Evolutionary conservation across 129 eudicot genomes (phyloP).

Genomic region (Chrysanthemum seticuspe): DNA sequence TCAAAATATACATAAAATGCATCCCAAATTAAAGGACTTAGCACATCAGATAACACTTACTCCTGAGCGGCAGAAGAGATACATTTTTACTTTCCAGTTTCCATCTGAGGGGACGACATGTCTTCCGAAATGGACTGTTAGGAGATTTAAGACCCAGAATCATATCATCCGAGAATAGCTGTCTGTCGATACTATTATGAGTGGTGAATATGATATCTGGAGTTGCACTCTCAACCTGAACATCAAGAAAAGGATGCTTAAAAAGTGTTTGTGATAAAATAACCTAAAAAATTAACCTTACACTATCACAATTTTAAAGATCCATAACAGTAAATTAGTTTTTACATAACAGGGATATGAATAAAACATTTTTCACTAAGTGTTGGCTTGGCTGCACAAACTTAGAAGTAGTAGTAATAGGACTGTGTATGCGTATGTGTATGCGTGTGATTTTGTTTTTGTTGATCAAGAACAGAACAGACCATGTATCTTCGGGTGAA

Average conservation of each 20-base stretch:
- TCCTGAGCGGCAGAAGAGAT: conserved; percentile 63
- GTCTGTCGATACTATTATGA: conserved; percentile 84
- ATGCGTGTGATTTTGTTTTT: too few species aligned
- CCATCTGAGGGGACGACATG: conserved; percentile 73
- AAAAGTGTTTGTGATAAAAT: too few species aligned
- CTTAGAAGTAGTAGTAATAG: too few species aligned
- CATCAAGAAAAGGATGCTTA: background rate
- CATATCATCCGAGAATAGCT: conserved; percentile 62
- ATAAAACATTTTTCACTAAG: too few species aligned
- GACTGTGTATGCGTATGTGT: too few species aligned
- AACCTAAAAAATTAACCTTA: too few species aligned
- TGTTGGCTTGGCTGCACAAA: too few species aligned
- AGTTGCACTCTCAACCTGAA: conserved; percentile 74
- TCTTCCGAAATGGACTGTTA: conserved; percentile 83
- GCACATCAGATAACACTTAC: conserved; percentile 37
- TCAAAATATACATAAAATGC: conserved; percentile 1
- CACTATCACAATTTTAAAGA: too few species aligned
- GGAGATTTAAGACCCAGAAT: conserved; percentile 84
- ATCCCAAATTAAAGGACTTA: background rate
- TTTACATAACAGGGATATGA: too few species aligned
- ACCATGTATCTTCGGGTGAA: too few species aligned
- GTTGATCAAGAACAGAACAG: too few species aligned
- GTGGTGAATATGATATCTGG: conserved; percentile 71
- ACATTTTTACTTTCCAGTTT: conserved; percentile 78
- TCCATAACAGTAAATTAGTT: too few species aligned